Evolutionary conservation across 2,329 filamentous ascomycete species (phyloP), one percentile per base, ranked within the genome.

Genomic region (Fusarium sp.): DNA sequence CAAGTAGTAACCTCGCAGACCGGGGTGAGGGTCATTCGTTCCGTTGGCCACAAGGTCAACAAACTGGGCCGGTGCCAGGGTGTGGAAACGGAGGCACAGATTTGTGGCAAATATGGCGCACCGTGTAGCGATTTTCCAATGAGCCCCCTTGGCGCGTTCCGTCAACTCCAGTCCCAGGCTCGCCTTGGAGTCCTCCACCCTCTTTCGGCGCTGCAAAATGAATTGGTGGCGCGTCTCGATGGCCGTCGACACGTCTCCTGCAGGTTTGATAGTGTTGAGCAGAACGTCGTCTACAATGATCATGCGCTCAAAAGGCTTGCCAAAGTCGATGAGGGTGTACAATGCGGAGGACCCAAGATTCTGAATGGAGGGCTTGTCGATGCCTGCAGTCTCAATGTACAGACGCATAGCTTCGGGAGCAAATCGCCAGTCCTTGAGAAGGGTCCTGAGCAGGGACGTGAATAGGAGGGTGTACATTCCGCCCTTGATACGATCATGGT

Each of bases 71-170:
- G 94, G 94, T 7, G 95, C 95, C 71, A 99, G 90, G 20, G 91
- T 93, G 74, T 98, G 93, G 78, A 98, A 98, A n/a, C 97, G 92
- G 72, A 98, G 90, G 66, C 95, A 96, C 71, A 98, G 88, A 69
- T 97, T 97, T 66, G 96, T 91, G 6, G 97, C 94, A 80, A 99
- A 97, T 38, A 97, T 93, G 11, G 94, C 94, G 66, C 95, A 97
- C 32, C 96, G 90, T 60, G 92, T 95, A 7, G 96, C 96, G 77
- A 98, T 95, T 86, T 98, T 98, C 97, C 97, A 99, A 80, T 99
- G 97, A 1, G 95, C 94, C 4, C 90, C 90, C 77, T 91, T 92
- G 2, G 95, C 94, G 69, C 93, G 85, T 68, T 93, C 90, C 5
- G 95, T 93, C 35, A 99, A 87, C 80, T 98, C 95, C 64, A 94